These are phyloP conservation scores for Hypomyces rosellus DNA, from an alignment of 2,329 filamentous ascomycete genomes.

Conservation along the genomic window DNA sequence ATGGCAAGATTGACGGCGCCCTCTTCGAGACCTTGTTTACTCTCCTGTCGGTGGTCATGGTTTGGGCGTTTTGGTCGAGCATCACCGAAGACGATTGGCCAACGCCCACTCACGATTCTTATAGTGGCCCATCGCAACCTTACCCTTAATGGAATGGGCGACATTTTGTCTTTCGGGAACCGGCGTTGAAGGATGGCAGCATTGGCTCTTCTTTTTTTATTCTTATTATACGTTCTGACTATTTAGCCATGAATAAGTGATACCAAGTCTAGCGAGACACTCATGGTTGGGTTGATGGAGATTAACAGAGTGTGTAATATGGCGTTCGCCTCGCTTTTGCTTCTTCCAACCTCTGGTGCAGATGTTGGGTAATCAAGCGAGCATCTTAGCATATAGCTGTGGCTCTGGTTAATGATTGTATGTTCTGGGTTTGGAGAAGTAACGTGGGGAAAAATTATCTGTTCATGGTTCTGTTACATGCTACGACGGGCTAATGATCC, in stretches of 20 bases:
- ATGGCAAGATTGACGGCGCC: slow-evolving; percentile 84
- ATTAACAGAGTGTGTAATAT: background rate
- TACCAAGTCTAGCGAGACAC: slow-evolving; percentile 12
- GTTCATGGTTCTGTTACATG: slow-evolving; percentile 19
- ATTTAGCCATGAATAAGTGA: slow-evolving; percentile 8
- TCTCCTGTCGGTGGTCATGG: slow-evolving; percentile 68
- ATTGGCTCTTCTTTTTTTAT: slow-evolving; percentile 14
- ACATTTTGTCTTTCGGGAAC: slow-evolving; percentile 10
- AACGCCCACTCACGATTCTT: slow-evolving; percentile 40
- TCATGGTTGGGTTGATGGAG: slow-evolving; percentile 10
- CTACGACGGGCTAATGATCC: slow-evolving; percentile 13
- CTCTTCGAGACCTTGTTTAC: slow-evolving; percentile 94
- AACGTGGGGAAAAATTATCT: slow-evolving; percentile 16
- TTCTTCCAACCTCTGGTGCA: slow-evolving; percentile 7
- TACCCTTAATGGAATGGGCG: slow-evolving; percentile 6
- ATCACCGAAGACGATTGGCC: slow-evolving; percentile 99
- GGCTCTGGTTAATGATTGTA: slow-evolving; percentile 6
- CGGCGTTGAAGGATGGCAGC: slow-evolving; percentile 19
- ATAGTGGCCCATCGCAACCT: slow-evolving; percentile 21
- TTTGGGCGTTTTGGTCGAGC: slow-evolving; percentile 98
- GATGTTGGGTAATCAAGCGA: slow-evolving; percentile 19
- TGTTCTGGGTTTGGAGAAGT: slow-evolving; percentile 15
- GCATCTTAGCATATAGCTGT: slow-evolving; percentile 17
- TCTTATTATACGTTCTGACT: slow-evolving; percentile 2
- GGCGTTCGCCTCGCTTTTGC: background rate